Base-by-base conservation (phyloP, 1,139 yeast genomes). In the Scheffersomyces titani region DNA sequence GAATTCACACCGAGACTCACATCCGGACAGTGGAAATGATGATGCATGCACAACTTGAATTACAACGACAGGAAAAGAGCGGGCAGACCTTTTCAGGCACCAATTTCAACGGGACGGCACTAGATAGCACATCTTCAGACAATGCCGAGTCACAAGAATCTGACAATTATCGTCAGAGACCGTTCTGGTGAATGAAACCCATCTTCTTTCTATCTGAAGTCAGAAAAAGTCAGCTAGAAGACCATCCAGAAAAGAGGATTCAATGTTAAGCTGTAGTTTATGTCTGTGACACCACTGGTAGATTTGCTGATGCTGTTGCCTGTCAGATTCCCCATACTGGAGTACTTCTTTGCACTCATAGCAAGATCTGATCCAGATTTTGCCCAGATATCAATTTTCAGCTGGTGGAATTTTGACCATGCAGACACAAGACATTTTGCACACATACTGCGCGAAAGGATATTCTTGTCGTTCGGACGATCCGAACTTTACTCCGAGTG, bases 1-100 rank as follows among this genome's bases (percentile, higher is more conserved):
- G 63, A 53, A 76, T 77, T 36, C 75, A 70, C 54, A 61, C 74
- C 9, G 77, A 75, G 48, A 62, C 63, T 5, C 81, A 77, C 55
- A 54, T 63, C 9, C 59, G 63, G 44, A 77, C 81, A 0, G 69
- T 77, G 1, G 58, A 67, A 18, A 59, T 76, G 63, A 61, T 77
- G 68, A 67, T 77, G 72, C 58, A 64, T 18, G 54, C 64, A 9
- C 63, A 46, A 19, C 49, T 46, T 6, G 49, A 46, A 19, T 55
- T 60, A n/a, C 63, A 57, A 22, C 49, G 51, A 36, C 59, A 60
- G 49, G 65, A 63, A 51, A 30, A 11, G 40, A 30, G 40, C 2
- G 16, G 40, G 40, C 40, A 30, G 40, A 30, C 40, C 9, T 16
- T 30, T 30, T 30, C 40, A 30, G 40, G 13, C 16, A 30, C 40